These are phyloP conservation scores for Tetrapisispora arboricola DNA, from an alignment of 805 yeast genomes.

Conservation along the genomic window DNA sequence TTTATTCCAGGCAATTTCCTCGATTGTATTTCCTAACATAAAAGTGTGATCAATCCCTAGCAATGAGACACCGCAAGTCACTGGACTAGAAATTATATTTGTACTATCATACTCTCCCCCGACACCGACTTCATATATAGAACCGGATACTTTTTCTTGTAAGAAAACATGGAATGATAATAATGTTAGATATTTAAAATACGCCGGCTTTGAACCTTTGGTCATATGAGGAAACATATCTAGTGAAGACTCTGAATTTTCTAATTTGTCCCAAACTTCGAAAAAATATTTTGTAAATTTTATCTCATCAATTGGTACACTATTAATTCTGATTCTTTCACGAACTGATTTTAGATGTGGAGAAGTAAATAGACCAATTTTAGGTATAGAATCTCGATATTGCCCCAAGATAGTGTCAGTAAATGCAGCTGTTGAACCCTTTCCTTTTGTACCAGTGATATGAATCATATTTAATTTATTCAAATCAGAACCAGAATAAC, in stretches of 20 bases:
- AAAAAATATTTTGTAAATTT: slow-evolving; percentile 83
- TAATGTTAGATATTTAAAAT: slow-evolving; percentile 82
- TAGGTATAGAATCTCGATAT: slow-evolving; percentile 36
- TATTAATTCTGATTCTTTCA: slow-evolving; percentile 83
- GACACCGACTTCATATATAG: slow-evolving; percentile 95
- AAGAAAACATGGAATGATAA: slow-evolving; percentile 85
- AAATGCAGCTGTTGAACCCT: slow-evolving; percentile 96
- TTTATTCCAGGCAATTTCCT: slow-evolving; percentile 91
- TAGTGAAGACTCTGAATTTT: slow-evolving; percentile 44
- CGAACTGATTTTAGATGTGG: slow-evolving; percentile 92
- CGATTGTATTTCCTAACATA: slow-evolving; percentile 78
- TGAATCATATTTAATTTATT: slow-evolving; percentile 73
- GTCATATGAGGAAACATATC: slow-evolving; percentile 63
- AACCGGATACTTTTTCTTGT: slow-evolving; percentile 83
- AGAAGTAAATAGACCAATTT: slow-evolving; percentile 88
- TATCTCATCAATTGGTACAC: slow-evolving; percentile 71
- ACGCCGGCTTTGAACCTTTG: slow-evolving; percentile 72
- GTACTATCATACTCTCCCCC: slow-evolving; percentile 99
- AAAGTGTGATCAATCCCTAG: slow-evolving; percentile 88
- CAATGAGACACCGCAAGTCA: slow-evolving; percentile 75
- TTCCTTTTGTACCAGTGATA: slow-evolving; percentile 96
- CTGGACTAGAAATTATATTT: slow-evolving; percentile 68
- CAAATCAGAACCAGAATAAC: slow-evolving; percentile 56
- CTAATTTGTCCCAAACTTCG: slow-evolving; percentile 83
- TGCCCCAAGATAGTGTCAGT: slow-evolving; percentile 68